Evolutionary conservation across 345 rosid genomes (phyloP).

Genomic region (Anastatica hierochuntica): DNA sequence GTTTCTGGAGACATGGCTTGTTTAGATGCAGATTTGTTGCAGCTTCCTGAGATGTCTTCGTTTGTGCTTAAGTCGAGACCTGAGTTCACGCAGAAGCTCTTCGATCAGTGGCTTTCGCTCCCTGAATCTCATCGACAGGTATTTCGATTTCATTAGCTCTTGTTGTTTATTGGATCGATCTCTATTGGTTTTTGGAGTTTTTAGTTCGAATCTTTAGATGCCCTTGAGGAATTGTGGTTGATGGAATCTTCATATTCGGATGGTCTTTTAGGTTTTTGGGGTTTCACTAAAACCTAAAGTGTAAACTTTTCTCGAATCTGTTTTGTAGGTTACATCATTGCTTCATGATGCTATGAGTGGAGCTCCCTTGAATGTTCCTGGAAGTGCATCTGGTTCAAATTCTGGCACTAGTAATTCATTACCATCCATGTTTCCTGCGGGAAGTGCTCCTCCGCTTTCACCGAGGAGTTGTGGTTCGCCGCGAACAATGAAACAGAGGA

Average conservation of each 20-base stretch:
- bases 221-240: too few species aligned
- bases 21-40: constrained; percentile 75
- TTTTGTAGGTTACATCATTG: constrained; percentile 55
- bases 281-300: too few species aligned
- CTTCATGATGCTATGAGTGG: constrained; percentile 77
- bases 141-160: too few species aligned
- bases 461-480: constrained; percentile 95
- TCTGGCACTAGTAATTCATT: constrained; percentile 46
- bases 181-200: too few species aligned
- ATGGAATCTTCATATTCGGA: too few species aligned
- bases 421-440: constrained; percentile 95
- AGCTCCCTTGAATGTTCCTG: constrained; percentile 57
- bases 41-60: constrained; percentile 74
- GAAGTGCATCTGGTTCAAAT: constrained; percentile 50
- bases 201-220: too few species aligned
- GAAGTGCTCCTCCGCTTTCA: constrained; percentile 94
- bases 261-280: too few species aligned
- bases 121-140: constrained; percentile 82
- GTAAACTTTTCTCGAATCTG: neutral
- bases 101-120: constrained; percentile 90
- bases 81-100: constrained; percentile 61
- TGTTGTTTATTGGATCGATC: too few species aligned
- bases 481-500: constrained; percentile 65
- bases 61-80: constrained; percentile 62
- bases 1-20: constrained; percentile 45